phyloP scores from a whole-genome alignment of 1,139 yeast species.

The Hansenula anomala region DNA sequence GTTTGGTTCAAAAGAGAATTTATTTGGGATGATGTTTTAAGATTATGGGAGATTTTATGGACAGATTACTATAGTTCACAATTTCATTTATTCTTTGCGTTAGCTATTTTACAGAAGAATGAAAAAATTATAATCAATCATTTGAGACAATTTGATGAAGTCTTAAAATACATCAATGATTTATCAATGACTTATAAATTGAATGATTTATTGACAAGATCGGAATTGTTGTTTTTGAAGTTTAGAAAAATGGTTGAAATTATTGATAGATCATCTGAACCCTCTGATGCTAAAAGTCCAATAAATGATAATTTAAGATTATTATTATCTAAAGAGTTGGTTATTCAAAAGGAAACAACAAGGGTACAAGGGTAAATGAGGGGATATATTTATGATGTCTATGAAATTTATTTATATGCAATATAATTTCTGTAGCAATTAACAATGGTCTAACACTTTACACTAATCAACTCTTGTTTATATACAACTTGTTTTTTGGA shows the following conservation, averaged over 20 bases:
- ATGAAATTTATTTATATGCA: background rate
- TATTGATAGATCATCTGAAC: slow-evolving; percentile 55
- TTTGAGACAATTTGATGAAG: slow-evolving; percentile 79
- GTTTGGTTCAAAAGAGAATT: slow-evolving; percentile 97
- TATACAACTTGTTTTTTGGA: slow-evolving; percentile 8
- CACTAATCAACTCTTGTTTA: slow-evolving; percentile 3
- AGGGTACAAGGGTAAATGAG: slow-evolving; percentile 15
- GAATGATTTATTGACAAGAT: slow-evolving; percentile 69
- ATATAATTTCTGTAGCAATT: too few relatives aligned
- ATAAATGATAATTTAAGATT: slow-evolving; percentile 52
- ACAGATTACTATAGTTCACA: slow-evolving; percentile 85
- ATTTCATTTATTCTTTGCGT: slow-evolving; percentile 79
- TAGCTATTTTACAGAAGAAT: slow-evolving; percentile 83
- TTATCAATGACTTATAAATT: slow-evolving; percentile 71
- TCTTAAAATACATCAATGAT: slow-evolving; percentile 88
- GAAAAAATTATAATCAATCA: slow-evolving; percentile 74
- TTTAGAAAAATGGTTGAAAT: slow-evolving; percentile 76
- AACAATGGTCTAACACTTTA: slow-evolving; percentile 2
- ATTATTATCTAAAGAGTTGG: slow-evolving; percentile 52
- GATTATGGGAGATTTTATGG: slow-evolving; percentile 89
- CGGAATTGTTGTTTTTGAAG: slow-evolving; percentile 75
- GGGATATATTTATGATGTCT: too few relatives aligned
- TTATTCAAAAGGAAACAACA: slow-evolving; percentile 56
- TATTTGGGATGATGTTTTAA: slow-evolving; percentile 69
- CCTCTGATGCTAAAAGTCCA: slow-evolving; percentile 19